Evolutionary conservation across 345 rosid genomes (phyloP).

Genomic region (Luvunga scandens): DNA sequence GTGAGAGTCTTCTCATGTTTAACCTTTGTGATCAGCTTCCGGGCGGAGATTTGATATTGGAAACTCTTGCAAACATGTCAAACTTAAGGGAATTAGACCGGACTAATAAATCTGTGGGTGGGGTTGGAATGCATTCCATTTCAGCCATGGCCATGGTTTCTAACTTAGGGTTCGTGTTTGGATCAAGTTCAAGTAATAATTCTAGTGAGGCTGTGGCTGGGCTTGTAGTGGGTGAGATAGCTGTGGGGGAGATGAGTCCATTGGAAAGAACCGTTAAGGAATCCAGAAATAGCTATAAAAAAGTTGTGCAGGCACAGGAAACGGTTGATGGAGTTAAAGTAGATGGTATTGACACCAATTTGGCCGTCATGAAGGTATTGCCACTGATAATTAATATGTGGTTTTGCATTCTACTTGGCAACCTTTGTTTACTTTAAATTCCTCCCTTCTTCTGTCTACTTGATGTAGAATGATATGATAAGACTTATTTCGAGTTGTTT

Average conservation of each 20-base stretch:
- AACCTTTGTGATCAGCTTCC: conserved; percentile 95
- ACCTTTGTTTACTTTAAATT: not conserved
- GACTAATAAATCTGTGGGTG: conserved; percentile 35
- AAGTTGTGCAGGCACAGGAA: conserved; percentile 75
- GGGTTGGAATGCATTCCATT: conserved; percentile 62
- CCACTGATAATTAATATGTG: not conserved
- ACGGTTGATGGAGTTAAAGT: conserved; percentile 89
- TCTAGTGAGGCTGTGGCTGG: conserved; percentile 41
- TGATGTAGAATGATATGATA: not conserved
- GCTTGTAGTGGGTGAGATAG: conserved; percentile 76
- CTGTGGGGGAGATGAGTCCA: conserved; percentile 79
- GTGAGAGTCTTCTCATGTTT: conserved; percentile 72
- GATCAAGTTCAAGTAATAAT: conserved; percentile 54
- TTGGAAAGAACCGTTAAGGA: conserved; percentile 80
- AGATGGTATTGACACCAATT: conserved; percentile 88
- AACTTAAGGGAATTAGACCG: conserved; percentile 47
- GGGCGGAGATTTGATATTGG: conserved; percentile 89
- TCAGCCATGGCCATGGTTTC: conserved; percentile 81
- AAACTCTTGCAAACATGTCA: conserved; percentile 80
- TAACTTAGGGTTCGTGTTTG: conserved; percentile 70
- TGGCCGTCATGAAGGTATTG: conserved; percentile 97
- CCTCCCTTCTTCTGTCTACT: not conserved
- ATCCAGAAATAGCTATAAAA: conserved; percentile 74
- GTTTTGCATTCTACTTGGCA: conserved; percentile 5
- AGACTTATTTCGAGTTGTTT: not conserved